Percentiles rank a stretch among this genome's conserved stretches.
These are phyloP conservation scores for Sporothrix euskadiensis DNA, from an alignment of 2,329 filamentous ascomycete genomes.

Conservation along the genomic window DNA sequence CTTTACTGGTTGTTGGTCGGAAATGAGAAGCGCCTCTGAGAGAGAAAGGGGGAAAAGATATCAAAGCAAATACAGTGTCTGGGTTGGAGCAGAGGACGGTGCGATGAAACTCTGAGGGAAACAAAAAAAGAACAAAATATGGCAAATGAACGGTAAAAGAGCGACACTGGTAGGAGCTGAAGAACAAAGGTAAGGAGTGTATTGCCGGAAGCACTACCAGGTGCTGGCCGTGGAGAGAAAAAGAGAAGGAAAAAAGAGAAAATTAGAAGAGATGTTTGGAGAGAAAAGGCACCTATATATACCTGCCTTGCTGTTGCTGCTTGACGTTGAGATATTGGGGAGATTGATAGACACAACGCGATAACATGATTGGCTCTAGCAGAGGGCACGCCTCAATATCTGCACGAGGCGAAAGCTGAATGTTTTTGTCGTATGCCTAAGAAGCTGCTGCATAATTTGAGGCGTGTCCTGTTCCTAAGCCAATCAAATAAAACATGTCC, in stretches of 20 bases:
- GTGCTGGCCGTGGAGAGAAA: slow-evolving; percentile 20
- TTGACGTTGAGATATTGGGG: background rate
- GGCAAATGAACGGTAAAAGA: background rate
- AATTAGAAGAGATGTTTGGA: background rate
- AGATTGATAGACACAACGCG: background rate
- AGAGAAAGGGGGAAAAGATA: no score
- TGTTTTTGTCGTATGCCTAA: background rate
- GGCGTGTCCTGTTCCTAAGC: background rate
- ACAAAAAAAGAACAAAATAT: slow-evolving; percentile 1
- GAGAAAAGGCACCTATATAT: background rate
- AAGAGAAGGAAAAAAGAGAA: background rate
- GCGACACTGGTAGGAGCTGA: background rate
- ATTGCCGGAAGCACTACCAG: slow-evolving; percentile 12
- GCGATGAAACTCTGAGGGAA: background rate
- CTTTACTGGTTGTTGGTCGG: background rate
- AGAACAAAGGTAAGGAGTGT: slow-evolving; percentile 2
- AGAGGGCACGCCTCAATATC: slow-evolving; percentile 21
- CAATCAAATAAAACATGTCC: background rate
- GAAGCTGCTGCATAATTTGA: slow-evolving; percentile 6
- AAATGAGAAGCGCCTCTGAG: background rate
- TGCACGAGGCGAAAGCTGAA: background rate
- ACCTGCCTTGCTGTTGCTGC: background rate
- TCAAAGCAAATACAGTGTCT: background rate
- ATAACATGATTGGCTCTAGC: background rate
- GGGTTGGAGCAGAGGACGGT: background rate